Evolutionary conservation across 331 rosid species (phyloP).

Genomic region (Quercus lobata): DNA sequence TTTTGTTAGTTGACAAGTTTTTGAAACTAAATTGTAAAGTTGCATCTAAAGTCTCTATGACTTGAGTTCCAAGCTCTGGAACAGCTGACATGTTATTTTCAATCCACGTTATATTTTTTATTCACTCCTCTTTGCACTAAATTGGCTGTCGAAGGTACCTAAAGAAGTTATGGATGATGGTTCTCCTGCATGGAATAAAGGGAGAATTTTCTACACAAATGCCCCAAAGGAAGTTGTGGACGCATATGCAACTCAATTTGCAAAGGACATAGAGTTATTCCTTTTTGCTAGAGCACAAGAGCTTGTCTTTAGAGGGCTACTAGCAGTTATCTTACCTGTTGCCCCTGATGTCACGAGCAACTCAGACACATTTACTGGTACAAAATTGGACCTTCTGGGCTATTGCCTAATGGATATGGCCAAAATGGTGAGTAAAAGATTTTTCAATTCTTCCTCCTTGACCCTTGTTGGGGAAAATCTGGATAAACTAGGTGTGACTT

Average conservation of each 20-base stretch:
- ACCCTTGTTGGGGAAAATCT: no score
- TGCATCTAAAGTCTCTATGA: no score
- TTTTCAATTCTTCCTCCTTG: no score
- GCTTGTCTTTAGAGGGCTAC: neutral
- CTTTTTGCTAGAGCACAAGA: neutral
- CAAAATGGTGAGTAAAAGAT: neutral
- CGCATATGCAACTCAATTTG: neutral
- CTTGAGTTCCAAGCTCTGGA: neutral
- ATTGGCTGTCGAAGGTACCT: neutral
- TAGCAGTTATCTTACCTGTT: neutral
- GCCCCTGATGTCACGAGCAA: neutral
- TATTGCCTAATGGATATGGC: neutral
- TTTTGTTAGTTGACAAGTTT: no score
- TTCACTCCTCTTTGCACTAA: neutral
- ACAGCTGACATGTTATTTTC: no score
- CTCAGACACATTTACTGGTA: neutral
- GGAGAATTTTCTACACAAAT: neutral
- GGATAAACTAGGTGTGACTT: no score
- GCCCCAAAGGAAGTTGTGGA: neutral
- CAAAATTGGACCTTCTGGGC: neutral
- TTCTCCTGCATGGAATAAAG: neutral
- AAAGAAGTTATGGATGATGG: neutral
- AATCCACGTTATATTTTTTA: neutral
- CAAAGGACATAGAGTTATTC: neutral
- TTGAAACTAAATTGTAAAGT: no score